phyloP scores from a whole-genome alignment of 805 yeast species.

The Nakazawaea sp. region DNA sequence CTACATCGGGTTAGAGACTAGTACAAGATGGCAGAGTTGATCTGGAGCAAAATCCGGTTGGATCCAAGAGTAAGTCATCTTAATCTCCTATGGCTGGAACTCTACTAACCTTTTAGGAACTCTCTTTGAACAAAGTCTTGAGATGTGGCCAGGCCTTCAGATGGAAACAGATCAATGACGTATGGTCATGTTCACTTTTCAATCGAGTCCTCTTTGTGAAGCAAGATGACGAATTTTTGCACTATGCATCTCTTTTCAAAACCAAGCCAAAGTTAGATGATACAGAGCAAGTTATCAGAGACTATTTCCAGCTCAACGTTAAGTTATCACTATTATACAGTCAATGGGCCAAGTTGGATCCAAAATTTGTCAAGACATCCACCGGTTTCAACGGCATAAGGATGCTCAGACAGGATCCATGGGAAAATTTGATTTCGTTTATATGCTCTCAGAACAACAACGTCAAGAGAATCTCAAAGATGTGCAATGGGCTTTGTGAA shows the following conservation, averaged over 20 bases:
- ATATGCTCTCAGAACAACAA: conserved; percentile 96
- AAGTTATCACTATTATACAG: conserved; percentile 45
- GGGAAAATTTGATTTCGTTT: conserved; percentile 89
- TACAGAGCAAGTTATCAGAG: conserved; percentile 37
- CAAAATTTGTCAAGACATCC: conserved; percentile 31
- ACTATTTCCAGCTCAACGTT: conserved; percentile 66
- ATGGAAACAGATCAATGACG: conserved; percentile 59
- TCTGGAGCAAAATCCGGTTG: conserved; percentile 21
- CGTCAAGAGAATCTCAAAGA: conserved; percentile 84
- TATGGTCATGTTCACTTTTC: conserved; percentile 60
- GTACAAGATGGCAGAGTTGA: conserved; percentile 13
- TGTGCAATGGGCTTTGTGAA: conserved; percentile 76
- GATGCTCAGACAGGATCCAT: conserved; percentile 88
- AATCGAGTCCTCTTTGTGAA: conserved; percentile 58
- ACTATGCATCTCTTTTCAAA: conserved; percentile 41
- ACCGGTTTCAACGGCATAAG: conserved; percentile 60
- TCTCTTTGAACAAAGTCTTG: conserved; percentile 56
- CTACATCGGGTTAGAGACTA: no score
- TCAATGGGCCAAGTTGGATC: conserved; percentile 57
- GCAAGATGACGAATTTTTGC: conserved; percentile 47
- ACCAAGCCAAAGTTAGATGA: conserved; percentile 20
- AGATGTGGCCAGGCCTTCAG: conserved; percentile 83
- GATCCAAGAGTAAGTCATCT: conserved; percentile 19
- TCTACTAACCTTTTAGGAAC: conserved; percentile 29
- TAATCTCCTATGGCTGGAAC: no score